phyloP scores from a whole-genome alignment of 495 filamentous ascomycete species.

The Aspergillus carlsbadensis region DNA sequence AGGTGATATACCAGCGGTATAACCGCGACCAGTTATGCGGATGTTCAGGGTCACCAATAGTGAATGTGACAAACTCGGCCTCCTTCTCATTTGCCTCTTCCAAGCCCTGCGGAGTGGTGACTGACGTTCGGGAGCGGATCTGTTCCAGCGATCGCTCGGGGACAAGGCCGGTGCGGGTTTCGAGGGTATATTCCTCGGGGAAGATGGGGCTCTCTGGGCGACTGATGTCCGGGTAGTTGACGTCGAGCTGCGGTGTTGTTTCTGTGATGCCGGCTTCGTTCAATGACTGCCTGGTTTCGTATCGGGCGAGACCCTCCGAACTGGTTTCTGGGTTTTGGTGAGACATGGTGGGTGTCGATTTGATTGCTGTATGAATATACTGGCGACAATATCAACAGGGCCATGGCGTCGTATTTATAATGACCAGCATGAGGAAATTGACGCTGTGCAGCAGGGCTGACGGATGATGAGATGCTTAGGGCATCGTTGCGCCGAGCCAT shows the following conservation, averaged over 20 bases:
- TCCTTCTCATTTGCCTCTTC: constrained; percentile 24
- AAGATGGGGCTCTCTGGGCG: constrained; percentile 24
- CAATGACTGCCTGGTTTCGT: constrained; percentile 26
- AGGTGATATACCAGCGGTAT: constrained; percentile 60
- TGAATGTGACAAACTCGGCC: constrained; percentile 33
- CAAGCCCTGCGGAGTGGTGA: constrained; percentile 13
- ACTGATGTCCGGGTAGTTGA: constrained; percentile 30
- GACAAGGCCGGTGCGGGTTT: constrained; percentile 32
- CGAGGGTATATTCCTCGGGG: constrained; percentile 34
- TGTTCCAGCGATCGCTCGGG: constrained; percentile 27
- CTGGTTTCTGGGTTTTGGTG: neutral
- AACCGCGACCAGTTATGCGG: constrained; percentile 51
- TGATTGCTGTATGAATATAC: too few relatives aligned
- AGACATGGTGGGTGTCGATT: neutral
- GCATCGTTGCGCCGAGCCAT: too few relatives aligned
- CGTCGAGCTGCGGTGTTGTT: constrained; percentile 21
- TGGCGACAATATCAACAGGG: too few relatives aligned
- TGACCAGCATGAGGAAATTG: too few relatives aligned
- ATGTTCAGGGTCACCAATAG: constrained; percentile 46
- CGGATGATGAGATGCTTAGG: too few relatives aligned
- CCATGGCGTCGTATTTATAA: too few relatives aligned
- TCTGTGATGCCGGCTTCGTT: constrained; percentile 22
- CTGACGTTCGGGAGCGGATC: constrained; percentile 21
- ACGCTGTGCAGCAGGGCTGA: too few relatives aligned
- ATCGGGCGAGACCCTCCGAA: neutral